Evolutionary conservation across 2,329 filamentous ascomycete species (phyloP).

Genomic region (Chaetomium olivaceum): DNA sequence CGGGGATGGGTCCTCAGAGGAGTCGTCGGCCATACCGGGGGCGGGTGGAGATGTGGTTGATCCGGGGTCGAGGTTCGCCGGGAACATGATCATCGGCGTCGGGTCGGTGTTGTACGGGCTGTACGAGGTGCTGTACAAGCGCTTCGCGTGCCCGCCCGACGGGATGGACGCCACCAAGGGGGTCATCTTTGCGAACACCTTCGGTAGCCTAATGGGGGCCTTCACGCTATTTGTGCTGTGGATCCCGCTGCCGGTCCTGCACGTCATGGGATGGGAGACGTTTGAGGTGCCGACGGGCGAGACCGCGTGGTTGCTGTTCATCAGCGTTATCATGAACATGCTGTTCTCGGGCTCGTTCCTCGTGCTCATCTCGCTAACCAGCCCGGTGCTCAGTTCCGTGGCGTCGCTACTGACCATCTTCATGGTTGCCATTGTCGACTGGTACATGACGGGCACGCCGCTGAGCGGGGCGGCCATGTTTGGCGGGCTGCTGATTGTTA

Average conservation of each 20-base stretch:
- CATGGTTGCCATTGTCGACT: constrained; percentile 89
- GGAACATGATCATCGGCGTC: constrained; percentile 88
- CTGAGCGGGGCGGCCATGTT: constrained; percentile 72
- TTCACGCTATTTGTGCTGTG: constrained; percentile 89
- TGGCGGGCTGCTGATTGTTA: constrained; percentile 85
- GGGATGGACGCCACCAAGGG: constrained; percentile 82
- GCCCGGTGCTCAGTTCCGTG: constrained; percentile 87
- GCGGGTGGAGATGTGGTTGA: constrained; percentile 31
- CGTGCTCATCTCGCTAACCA: constrained; percentile 88
- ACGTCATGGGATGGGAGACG: constrained; percentile 73
- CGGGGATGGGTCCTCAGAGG: constrained; percentile 31
- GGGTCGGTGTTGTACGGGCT: constrained; percentile 93
- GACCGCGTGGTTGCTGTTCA: constrained; percentile 75
- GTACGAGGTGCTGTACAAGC: constrained; percentile 97
- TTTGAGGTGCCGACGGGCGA: constrained; percentile 80
- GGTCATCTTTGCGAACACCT: constrained; percentile 92
- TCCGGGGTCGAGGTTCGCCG: constrained; percentile 69
- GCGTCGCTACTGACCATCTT: constrained; percentile 95
- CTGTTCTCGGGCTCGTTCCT: constrained; percentile 92
- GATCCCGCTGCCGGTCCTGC: constrained; percentile 85
- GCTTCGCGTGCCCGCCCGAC: constrained; percentile 87
- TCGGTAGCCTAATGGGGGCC: constrained; percentile 80
- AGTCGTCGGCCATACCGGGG: not conserved
- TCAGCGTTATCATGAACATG: constrained; percentile 84
- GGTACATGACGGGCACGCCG: constrained; percentile 76